These are phyloP conservation scores for Psidium guajava DNA, from an alignment of 345 rosid species.

Conservation along the genomic window DNA sequence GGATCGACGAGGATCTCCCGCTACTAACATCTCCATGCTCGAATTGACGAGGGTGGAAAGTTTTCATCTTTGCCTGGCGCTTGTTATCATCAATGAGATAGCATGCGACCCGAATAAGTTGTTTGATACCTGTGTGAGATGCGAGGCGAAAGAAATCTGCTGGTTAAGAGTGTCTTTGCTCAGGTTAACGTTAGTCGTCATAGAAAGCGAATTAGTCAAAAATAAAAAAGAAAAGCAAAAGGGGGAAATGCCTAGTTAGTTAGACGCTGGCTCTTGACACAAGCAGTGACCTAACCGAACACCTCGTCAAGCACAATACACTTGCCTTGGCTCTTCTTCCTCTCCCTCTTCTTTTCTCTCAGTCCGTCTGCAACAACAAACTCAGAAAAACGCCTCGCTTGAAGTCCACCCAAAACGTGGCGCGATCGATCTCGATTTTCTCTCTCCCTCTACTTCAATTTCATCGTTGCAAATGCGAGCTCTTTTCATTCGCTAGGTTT, in stretches of 20 bases:
- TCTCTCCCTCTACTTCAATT: neutral
- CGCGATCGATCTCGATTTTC: neutral
- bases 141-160: neutral
- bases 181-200: neutral
- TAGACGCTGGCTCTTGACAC: neutral
- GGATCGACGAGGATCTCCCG: too few species aligned
- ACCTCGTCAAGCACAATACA: neutral
- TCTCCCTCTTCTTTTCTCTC: neutral
- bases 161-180: neutral
- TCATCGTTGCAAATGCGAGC: neutral
- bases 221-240: neutral
- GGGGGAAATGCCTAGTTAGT: neutral
- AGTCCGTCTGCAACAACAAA: neutral
- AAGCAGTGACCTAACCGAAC: neutral
- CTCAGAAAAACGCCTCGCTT: neutral
- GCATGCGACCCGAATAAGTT: neutral
- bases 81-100: neutral
- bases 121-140: neutral
- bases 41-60: neutral
- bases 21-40: too few species aligned
- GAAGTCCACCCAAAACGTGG: neutral
- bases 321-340: neutral
- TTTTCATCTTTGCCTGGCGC: neutral
- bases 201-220: too few species aligned
- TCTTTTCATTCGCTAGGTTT: neutral